A percentile compares a stretch with the other conserved stretches of the same genome.
phyloP scores from a whole-genome alignment of 306 rosid genomes.

The Acacia melanoxylon region DNA sequence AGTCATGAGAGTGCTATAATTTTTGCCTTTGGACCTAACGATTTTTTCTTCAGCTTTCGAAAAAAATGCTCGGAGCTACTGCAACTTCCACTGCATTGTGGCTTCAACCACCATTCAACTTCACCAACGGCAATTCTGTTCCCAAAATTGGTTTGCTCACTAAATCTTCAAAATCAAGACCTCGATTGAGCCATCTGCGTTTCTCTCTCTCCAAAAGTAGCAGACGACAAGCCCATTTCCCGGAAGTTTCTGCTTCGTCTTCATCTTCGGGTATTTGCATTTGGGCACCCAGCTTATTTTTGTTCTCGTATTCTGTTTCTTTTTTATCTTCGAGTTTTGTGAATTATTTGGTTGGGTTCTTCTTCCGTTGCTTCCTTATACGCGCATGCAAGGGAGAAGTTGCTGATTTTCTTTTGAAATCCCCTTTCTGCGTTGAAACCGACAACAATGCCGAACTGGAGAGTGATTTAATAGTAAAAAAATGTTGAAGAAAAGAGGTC shows the following conservation, averaged over 20 bases:
- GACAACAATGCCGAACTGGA: constrained; percentile 16
- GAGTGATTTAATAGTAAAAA: constrained; percentile 21
- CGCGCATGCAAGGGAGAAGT: background rate
- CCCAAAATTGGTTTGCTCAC: constrained; percentile 38
- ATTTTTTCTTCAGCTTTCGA: background rate
- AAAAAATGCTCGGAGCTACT: constrained; percentile 52
- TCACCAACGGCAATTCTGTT: constrained; percentile 35
- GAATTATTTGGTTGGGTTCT: background rate
- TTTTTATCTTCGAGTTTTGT: constrained; percentile 11
- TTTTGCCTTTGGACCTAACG: background rate
- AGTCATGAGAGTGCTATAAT: background rate
- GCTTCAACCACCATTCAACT: constrained; percentile 37
- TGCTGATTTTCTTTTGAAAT: background rate
- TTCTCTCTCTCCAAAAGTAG: constrained; percentile 25
- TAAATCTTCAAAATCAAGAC: constrained; percentile 33
- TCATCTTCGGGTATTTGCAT: constrained; percentile 60
- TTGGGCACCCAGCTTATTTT: background rate
- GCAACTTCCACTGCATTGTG: constrained; percentile 45
- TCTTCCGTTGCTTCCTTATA: constrained; percentile 12
- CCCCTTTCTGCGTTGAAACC: background rate
- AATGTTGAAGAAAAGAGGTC: background rate
- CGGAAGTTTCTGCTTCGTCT: constrained; percentile 36
- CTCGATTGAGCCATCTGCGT: constrained; percentile 25
- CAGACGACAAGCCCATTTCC: constrained; percentile 37
- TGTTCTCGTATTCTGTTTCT: background rate